phyloP scores from a whole-genome alignment of 768 basidiomycete species.

The Boletus sensibilis region DNA sequence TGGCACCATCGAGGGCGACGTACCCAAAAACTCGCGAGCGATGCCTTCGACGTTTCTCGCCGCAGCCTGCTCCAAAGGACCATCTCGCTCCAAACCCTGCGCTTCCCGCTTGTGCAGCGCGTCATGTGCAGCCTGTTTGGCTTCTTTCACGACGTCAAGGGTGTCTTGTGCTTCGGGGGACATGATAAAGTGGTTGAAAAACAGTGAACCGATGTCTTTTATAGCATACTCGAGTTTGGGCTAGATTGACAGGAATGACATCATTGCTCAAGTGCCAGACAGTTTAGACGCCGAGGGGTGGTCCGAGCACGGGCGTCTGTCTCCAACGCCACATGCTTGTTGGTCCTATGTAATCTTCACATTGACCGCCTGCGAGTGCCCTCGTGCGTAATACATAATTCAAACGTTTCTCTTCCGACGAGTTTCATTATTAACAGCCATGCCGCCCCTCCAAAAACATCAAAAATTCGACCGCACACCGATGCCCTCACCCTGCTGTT shows the following conservation, averaged over 20 bases:
- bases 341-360: too few relatives aligned
- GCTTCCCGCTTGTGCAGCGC: neutral
- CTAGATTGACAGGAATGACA: too few relatives aligned
- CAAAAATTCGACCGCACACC: neutral
- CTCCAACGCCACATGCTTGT: too few relatives aligned
- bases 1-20: neutral
- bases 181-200: neutral
- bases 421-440: neutral
- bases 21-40: neutral
- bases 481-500: neutral
- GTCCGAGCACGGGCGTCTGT: slow-evolving; percentile 1
- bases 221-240: neutral
- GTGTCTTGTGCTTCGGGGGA: neutral
- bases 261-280: neutral
- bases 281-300: neutral
- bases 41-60: neutral
- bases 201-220: neutral
- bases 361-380: too few relatives aligned
- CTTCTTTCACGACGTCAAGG: neutral
- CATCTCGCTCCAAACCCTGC: neutral
- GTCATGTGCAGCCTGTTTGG: neutral
- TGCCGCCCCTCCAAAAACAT: slow-evolving; percentile 1
- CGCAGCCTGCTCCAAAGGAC: neutral
- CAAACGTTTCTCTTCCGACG: neutral
- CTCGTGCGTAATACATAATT: neutral